phyloP scores from a whole-genome alignment of 495 filamentous ascomycete species.

The Aspergillus ellipticus region DNA sequence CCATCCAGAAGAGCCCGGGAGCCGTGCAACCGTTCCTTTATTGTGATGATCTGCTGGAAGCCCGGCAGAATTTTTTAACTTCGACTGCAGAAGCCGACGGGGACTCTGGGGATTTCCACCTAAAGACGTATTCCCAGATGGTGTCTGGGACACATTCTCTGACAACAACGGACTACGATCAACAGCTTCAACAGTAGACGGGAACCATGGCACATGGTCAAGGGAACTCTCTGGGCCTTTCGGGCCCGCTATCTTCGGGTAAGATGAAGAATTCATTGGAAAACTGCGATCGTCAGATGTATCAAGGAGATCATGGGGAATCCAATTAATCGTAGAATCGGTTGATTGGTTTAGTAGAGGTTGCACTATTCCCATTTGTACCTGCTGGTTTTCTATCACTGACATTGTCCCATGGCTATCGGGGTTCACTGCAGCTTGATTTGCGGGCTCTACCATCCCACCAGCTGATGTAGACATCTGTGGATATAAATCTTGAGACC shows the following conservation, averaged over 20 bases:
- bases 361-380: constrained; percentile 21
- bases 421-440: constrained; percentile 12
- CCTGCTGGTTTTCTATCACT: constrained; percentile 21
- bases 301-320: constrained; percentile 25
- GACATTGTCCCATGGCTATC: constrained; percentile 19
- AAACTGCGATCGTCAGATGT: constrained; percentile 8
- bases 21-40: constrained; percentile 30
- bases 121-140: constrained; percentile 20
- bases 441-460: not conserved
- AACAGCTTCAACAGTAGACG: constrained; percentile 22
- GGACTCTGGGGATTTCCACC: constrained; percentile 19
- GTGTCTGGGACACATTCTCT: constrained; percentile 20
- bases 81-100: constrained; percentile 9
- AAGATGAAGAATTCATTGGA: constrained; percentile 9
- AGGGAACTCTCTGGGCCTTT: constrained; percentile 14
- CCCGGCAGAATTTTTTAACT: constrained; percentile 20
- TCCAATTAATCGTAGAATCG: constrained; percentile 37
- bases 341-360: constrained; percentile 25
- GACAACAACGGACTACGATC: constrained; percentile 17
- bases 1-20: constrained; percentile 29
- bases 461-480: constrained; percentile 8
- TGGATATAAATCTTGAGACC: constrained; percentile 12
- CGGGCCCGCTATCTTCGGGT: constrained; percentile 5
- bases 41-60: constrained; percentile 35
- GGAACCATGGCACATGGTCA: constrained; percentile 28